phyloP scores from a whole-genome alignment of 176 grass and related monocot species.

The Oryza punctata region DNA sequence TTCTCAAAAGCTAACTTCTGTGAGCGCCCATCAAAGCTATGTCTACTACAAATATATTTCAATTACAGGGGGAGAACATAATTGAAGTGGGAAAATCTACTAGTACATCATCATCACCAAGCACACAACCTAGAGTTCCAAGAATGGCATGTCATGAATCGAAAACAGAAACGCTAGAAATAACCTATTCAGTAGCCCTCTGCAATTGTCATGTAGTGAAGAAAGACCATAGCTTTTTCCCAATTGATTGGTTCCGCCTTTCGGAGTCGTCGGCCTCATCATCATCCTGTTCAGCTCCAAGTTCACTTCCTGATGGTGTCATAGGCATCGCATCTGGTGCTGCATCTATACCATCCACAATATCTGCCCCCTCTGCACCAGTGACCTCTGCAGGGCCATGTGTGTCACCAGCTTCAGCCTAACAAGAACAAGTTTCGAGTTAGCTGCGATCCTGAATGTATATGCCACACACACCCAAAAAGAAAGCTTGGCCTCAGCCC shows the following conservation, averaged over 20 bases:
- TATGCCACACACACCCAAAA: background rate
- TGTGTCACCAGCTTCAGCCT: constrained; percentile 51
- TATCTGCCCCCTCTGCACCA: constrained; percentile 35
- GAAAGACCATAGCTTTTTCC: constrained; percentile 94
- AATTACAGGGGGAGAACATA: constrained; percentile 50
- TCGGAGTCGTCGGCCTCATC: constrained; percentile 61
- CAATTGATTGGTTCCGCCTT: constrained; percentile 61
- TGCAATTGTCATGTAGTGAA: constrained; percentile 72
- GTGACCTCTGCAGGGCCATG: constrained; percentile 33
- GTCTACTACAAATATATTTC: constrained; percentile 53
- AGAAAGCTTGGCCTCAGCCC: background rate
- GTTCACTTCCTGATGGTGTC: constrained; percentile 59
- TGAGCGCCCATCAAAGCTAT: constrained; percentile 56
- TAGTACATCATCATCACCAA: constrained; percentile 43
- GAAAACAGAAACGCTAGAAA: constrained; percentile 48
- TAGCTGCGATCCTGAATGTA: background rate
- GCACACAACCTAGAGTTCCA: constrained; percentile 40
- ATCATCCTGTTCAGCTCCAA: constrained; percentile 43
- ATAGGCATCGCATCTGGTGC: constrained; percentile 47
- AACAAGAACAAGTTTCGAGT: background rate
- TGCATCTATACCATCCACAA: constrained; percentile 23
- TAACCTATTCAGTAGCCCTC: constrained; percentile 35
- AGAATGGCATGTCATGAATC: constrained; percentile 60
- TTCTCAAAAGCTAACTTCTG: constrained; percentile 43
- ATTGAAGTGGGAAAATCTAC: constrained; percentile 42